phyloP scores from a whole-genome alignment of 495 filamentous ascomycete species.

The Xylaria castorea region DNA sequence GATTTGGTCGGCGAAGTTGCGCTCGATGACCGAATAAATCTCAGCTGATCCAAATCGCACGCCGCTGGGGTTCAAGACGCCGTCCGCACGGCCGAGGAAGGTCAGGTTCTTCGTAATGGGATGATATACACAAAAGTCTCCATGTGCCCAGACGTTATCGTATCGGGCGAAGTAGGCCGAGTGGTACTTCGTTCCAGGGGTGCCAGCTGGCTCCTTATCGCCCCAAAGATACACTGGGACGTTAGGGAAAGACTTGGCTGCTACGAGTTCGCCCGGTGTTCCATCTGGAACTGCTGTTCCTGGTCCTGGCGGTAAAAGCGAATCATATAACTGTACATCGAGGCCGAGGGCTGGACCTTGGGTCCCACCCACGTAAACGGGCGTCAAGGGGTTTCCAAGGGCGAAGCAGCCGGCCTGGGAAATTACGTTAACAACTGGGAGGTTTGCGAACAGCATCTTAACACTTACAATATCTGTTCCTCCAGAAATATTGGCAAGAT shows the following conservation, averaged over 20 bases:
- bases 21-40: constrained; percentile 77
- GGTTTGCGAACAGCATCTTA: background rate
- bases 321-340: constrained; percentile 72
- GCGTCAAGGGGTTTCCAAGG: constrained; percentile 69
- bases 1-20: constrained; percentile 64
- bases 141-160: constrained; percentile 79
- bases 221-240: constrained; percentile 77
- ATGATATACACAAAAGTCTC: constrained; percentile 76
- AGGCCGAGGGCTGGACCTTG: constrained; percentile 69
- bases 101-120: constrained; percentile 68
- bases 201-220: constrained; percentile 51
- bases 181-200: constrained; percentile 65
- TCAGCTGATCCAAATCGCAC: constrained; percentile 88
- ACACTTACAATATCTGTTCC: constrained; percentile 72
- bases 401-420: constrained; percentile 69
- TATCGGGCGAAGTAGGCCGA: constrained; percentile 76
- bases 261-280: constrained; percentile 75
- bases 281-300: constrained; percentile 64
- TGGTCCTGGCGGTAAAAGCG: constrained; percentile 59
- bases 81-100: constrained; percentile 85
- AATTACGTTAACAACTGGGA: constrained; percentile 11
- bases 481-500: constrained; percentile 76
- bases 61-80: constrained; percentile 85
- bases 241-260: constrained; percentile 71
- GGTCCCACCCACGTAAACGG: constrained; percentile 75